Base-by-base conservation (phyloP, 192 early-diverging fungal genomes). In the Neocallimastix lanati region DNA sequence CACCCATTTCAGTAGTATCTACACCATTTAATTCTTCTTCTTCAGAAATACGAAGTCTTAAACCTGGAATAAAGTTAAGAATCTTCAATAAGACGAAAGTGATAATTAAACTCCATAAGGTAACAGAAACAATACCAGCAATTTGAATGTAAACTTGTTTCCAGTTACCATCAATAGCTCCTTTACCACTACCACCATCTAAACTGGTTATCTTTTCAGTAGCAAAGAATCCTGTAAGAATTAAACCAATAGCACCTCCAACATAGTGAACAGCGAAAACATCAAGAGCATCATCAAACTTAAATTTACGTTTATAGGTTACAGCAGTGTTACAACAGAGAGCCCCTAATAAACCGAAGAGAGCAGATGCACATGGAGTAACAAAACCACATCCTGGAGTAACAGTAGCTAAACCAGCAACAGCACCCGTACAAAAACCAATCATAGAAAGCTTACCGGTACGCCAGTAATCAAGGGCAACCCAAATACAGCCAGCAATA, bases 371-470 rank as follows among this genome's bases (percentile, higher is more conserved):
- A 29, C 77, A 76, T 4, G 80, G 80, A 76, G 77, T 78, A 29
- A 80, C 80, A 13, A 78, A 80, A 28, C 80, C 80, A 37, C 80
- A 80, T n/a, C 77, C 80, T 18, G 80, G 80, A 29, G 80, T 80
- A 37, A 80, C 79, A 29, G 77, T 78, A 37, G 79, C 80, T 28
- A 80, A 78, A 28, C 80, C 80, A 78, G 35, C 80, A 79, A 79
- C 77, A 28, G 77, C 36, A 79, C 79, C 79, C 28, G 36, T 36
- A 38, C 29, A 76, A 11, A 77, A 40, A 78, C 50, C 77, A 77
- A 29, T 79, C 33, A 77, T 40, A 36, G 40, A 29, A 36, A 38
- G 37, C 11, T 33, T 79, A 5, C 28, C 4, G 28, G 79, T 36
- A 79, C 79, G 28, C 29, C 40, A 67, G 50, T 67, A 67, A n/a